Percentiles rank a stretch among this genome's conserved stretches.
These are phyloP conservation scores for Candida broadrunensis DNA, from an alignment of 805 yeast genomes.

Conservation along the genomic window DNA sequence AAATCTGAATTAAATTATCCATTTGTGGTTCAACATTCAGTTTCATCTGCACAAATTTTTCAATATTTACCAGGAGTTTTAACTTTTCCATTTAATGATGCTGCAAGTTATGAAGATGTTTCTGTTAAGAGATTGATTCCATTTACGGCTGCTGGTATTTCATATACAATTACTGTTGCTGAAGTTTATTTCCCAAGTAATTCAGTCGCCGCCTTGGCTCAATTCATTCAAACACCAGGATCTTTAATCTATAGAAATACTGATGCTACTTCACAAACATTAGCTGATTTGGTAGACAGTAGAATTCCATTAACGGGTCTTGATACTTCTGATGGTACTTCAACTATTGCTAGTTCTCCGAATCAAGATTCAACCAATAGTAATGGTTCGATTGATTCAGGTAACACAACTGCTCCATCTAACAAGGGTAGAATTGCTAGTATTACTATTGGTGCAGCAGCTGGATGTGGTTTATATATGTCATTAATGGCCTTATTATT, in stretches of 20 bases:
- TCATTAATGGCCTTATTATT: conserved; percentile 55
- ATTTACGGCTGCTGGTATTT: conserved; percentile 48
- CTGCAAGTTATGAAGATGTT: conserved; percentile 36
- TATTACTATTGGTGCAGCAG: conserved; percentile 77
- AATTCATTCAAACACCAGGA: conserved; percentile 44
- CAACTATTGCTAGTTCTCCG: conserved; percentile 5
- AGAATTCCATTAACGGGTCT: conserved; percentile 58
- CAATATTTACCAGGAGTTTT: conserved; percentile 79
- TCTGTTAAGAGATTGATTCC: conserved; percentile 74
- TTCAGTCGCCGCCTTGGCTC: conserved; percentile 48
- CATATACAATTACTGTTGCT: conserved; percentile 83
- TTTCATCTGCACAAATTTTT: conserved; percentile 81
- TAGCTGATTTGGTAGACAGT: conserved; percentile 72
- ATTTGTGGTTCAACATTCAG: conserved; percentile 68
- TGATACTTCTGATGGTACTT: conserved; percentile 12
- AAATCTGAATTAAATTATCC: conserved; percentile 77
- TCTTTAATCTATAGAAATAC: conserved; percentile 64
- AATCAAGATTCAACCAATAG: conserved; percentile 1
- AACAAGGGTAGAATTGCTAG: conserved; percentile 59
- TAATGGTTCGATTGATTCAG: conserved; percentile 35
- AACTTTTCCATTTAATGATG: conserved; percentile 51
- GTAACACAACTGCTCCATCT: conserved; percentile 8
- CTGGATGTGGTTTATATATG: conserved; percentile 69
- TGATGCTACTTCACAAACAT: conserved; percentile 48
- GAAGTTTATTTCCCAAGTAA: conserved; percentile 74